These are phyloP conservation scores for Komagataella pastoris DNA, from an alignment of 805 yeast genomes.

Conservation along the genomic window DNA sequence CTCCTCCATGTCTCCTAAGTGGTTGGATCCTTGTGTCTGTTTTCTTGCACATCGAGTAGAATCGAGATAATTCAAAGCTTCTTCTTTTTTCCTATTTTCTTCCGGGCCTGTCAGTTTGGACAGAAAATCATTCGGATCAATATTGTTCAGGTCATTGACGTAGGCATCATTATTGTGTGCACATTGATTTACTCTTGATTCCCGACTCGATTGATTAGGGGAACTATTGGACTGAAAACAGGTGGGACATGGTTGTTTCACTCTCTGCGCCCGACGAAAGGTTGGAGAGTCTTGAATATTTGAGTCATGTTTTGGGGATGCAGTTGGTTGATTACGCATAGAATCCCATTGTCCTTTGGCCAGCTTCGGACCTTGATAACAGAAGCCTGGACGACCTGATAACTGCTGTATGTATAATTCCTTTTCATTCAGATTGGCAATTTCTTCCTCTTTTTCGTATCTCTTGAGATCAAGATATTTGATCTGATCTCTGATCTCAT, in stretches of 20 bases:
- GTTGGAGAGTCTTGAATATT: background rate
- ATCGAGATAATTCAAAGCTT: background rate
- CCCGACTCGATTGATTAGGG: background rate
- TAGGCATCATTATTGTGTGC: background rate
- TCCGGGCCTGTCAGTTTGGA: background rate
- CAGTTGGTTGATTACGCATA: background rate
- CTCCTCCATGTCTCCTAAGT: background rate
- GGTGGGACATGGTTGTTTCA: background rate
- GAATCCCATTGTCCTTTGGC: background rate
- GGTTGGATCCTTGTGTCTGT: background rate
- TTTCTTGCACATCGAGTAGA: background rate
- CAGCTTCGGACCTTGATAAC: background rate
- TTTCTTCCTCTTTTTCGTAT: background rate
- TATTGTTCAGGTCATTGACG: background rate
- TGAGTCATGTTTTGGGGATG: background rate
- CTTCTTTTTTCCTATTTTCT: background rate
- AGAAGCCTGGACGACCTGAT: background rate
- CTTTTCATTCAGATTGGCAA: background rate
- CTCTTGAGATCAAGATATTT: background rate
- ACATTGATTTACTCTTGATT: background rate
- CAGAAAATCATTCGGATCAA: background rate
- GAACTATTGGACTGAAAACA: background rate
- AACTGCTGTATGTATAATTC: background rate
- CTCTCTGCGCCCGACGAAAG: background rate
- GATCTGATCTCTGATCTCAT: background rate